Evolutionary conservation across 306 rosid species (phyloP).

Genomic region (Abrus pulchellus): DNA sequence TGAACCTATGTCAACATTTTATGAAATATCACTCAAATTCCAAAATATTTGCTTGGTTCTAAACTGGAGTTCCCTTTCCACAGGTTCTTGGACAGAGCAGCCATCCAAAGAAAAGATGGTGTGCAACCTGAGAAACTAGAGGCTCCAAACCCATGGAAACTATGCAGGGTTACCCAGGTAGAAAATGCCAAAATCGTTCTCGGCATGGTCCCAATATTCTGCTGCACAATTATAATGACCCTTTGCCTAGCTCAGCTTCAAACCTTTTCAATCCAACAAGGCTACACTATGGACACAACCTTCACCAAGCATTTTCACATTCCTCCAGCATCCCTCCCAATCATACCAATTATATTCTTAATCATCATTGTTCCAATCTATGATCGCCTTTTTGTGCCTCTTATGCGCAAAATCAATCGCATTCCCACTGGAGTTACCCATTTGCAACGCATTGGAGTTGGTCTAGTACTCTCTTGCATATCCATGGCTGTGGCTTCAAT

Average conservation of each 20-base stretch:
- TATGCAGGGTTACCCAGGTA: conserved; percentile 92
- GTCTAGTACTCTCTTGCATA: conserved; percentile 77
- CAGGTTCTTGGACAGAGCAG: conserved; percentile 95
- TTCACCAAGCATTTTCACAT: conserved; percentile 66
- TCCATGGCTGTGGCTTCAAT: conserved; percentile 88
- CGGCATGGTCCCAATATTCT: conserved; percentile 80
- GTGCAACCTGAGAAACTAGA: conserved; percentile 44
- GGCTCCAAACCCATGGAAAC: conserved; percentile 73
- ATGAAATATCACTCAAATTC: conserved; percentile 3
- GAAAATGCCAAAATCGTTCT: conserved; percentile 84
- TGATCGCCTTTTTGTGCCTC: conserved; percentile 72
- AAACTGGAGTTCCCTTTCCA: conserved; percentile 14
- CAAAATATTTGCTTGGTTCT: conserved; percentile 5
- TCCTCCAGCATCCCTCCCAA: conserved; percentile 90
- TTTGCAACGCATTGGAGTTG: conserved; percentile 87
- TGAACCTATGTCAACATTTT: neutral
- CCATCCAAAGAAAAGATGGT: conserved; percentile 55
- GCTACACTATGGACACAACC: conserved; percentile 79
- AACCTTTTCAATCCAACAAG: conserved; percentile 91
- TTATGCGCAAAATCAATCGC: conserved; percentile 67
- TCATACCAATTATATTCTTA: conserved; percentile 78
- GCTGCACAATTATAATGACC: conserved; percentile 93
- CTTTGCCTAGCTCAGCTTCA: conserved; percentile 96
- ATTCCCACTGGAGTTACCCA: conserved; percentile 81
- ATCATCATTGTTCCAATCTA: conserved; percentile 76